Percentiles rank a stretch among this genome's conserved stretches.
Conservation (phyloP, 441 rosid genomes). For the Manihot esculenta region DNA sequence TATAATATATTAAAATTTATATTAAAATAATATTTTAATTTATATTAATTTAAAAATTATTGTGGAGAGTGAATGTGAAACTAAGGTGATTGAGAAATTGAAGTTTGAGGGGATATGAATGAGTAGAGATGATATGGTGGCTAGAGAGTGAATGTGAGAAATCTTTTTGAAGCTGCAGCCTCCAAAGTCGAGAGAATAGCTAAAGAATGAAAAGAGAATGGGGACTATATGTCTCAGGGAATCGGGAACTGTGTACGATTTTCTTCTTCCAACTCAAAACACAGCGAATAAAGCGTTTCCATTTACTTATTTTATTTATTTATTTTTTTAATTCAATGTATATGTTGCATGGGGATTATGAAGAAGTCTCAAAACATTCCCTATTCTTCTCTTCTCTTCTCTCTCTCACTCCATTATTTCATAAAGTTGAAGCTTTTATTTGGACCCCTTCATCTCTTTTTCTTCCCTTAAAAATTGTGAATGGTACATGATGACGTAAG, state of each 20-base stretch:
- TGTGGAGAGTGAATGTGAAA: too few relatives aligned
- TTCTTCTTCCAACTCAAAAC: constrained; percentile 39
- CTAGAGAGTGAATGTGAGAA: background rate
- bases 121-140: too few relatives aligned
- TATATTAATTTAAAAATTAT: background rate
- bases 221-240: constrained; percentile 38
- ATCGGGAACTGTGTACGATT: constrained; percentile 59
- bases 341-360: constrained; percentile 38
- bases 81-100: too few relatives aligned
- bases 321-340: too few relatives aligned
- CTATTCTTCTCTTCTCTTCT: constrained; percentile 24
- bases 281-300: constrained; percentile 45
- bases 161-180: constrained; percentile 18
- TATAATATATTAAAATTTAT: constrained; percentile 28
- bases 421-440: constrained; percentile 53
- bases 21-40: background rate
- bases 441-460: constrained; percentile 35
- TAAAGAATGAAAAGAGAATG: constrained; percentile 43
- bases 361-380: constrained; percentile 27
- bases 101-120: too few relatives aligned
- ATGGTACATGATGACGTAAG: too few relatives aligned
- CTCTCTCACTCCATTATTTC: constrained; percentile 37
- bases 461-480: constrained; percentile 22
- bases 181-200: constrained; percentile 33
- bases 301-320: constrained; percentile 4